Evolutionary conservation across 2,329 filamentous ascomycete genomes (phyloP), one percentile per base, ranked within the genome.

Genomic region (Colletotrichum sp.): DNA sequence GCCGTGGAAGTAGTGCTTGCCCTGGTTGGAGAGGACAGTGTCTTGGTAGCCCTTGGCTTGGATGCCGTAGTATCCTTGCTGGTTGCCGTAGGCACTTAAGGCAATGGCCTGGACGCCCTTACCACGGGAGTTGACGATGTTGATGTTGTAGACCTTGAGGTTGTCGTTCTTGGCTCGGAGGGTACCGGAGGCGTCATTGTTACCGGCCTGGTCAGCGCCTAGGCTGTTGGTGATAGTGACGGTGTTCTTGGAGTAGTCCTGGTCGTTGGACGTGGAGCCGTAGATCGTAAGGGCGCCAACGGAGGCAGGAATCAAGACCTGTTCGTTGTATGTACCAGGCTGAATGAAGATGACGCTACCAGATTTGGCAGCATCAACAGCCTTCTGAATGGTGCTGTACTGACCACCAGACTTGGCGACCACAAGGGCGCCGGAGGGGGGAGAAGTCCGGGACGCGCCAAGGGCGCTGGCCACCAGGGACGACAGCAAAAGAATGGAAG

Each of bases 241-340:
- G 59, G 85, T 82, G 81, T 92, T 91, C 62, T 81, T 81, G 14
- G 83, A 79, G 80, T 90, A 92, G 26, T 77, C 79, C 52, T 80
- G 78, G 69, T 80, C 73, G 16, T 80, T 78, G 1, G 78, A 77
- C 18, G 79, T 79, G 83, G 83, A 70, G 83, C 83, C 62, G 84
- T 93, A 93, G 43, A 89, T 91, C 81, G 94, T 90, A 84, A 93
- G 93, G 82, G 94, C 91, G 79, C 88, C 90, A 71, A 91, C 89
- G 2, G 85, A 84, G 2, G 83, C 77, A 3, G 87, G 86, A 6
- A 87, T 86, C 3, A 86, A 84, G 0, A 87, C 89, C 43, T 89
- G 65, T 93, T 79, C 82, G 55, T 80, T 79, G 75, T 82, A 85
- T 36, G 78, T 78, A 58, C 84, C 74, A 81, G 73, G 73, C 79